phyloP scores from a whole-genome alignment of 352 stramenopile genomes.

The Globisporangium ultimum region DNA sequence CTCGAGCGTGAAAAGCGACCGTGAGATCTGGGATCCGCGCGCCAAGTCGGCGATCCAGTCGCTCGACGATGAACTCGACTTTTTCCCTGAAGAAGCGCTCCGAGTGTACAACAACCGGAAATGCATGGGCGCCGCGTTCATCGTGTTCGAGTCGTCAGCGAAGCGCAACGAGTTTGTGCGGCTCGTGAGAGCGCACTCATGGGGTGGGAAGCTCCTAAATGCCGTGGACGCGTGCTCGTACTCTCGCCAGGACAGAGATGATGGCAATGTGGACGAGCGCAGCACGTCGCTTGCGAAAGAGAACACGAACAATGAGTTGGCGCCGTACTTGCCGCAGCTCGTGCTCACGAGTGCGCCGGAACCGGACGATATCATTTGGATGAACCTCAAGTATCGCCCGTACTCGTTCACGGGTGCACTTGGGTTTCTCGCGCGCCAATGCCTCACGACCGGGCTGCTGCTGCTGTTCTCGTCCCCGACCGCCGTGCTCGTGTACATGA shows the following conservation, averaged over 20 bases:
- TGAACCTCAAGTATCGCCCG: conserved; percentile 61
- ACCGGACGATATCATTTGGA: conserved; percentile 76
- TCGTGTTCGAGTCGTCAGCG: conserved; percentile 63
- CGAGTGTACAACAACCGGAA: conserved; percentile 51
- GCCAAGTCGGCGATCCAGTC: conserved; percentile 22
- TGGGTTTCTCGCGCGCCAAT: conserved; percentile 43
- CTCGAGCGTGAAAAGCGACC: conserved; percentile 26
- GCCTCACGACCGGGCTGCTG: conserved; percentile 48
- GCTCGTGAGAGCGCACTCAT: conserved; percentile 41
- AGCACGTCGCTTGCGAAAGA: not conserved
- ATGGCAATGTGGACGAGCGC: not conserved
- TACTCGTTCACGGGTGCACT: conserved; percentile 35
- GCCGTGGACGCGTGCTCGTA: conserved; percentile 28
- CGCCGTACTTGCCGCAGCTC: conserved; percentile 39
- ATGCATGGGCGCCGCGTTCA: conserved; percentile 66
- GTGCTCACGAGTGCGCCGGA: conserved; percentile 66
- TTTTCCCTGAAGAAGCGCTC: conserved; percentile 65
- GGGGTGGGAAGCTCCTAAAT: conserved; percentile 36
- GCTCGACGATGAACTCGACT: conserved; percentile 68
- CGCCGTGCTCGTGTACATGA: conserved; percentile 80
- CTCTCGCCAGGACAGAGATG: conserved; percentile 15
- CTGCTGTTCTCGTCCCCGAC: conserved; percentile 76
- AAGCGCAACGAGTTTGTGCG: conserved; percentile 60
- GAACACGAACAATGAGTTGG: conserved; percentile 22
- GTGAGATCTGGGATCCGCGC: conserved; percentile 22